A percentile compares a stretch with the other conserved stretches of the same genome.
phyloP scores from a whole-genome alignment of 192 early-diverging fungal species.

The Podila clonocystis region DNA sequence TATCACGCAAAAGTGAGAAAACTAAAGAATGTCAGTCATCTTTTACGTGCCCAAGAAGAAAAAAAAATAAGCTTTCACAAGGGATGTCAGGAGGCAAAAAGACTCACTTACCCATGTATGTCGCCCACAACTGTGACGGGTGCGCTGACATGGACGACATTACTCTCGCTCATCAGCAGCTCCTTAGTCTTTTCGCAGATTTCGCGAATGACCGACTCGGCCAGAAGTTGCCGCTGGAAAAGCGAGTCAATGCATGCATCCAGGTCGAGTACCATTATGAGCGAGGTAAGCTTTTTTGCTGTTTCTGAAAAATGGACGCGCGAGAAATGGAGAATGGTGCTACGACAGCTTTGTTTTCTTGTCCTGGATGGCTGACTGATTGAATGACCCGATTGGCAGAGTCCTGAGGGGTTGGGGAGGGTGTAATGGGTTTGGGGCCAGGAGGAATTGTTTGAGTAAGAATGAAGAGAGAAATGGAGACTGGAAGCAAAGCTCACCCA shows the following conservation, averaged over 20 bases:
- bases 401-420: too few species aligned
- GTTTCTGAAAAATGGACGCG: neutral
- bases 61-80: neutral
- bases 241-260: conserved; percentile 84
- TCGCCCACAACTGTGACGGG: conserved; percentile 95
- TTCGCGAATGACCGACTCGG: conserved; percentile 78
- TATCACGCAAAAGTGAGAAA: neutral
- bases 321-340: too few species aligned
- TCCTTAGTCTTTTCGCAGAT: conserved; percentile 86
- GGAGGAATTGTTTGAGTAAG: too few species aligned
- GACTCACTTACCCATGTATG: conserved; percentile 78
- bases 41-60: neutral
- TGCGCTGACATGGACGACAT: conserved; percentile 83
- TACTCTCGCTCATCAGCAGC: conserved; percentile 83
- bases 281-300: neutral
- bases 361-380: too few species aligned
- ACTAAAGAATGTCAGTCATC: conserved; percentile 16
- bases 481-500: too few species aligned
- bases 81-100: neutral
- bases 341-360: too few species aligned
- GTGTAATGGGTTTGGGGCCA: too few species aligned
- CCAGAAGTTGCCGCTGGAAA: conserved; percentile 76
- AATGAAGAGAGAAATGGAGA: too few species aligned
- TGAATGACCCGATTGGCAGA: too few species aligned
- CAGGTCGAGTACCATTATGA: conserved; percentile 73